Percentiles rank a stretch among this genome's conserved stretches.
phyloP scores from a whole-genome alignment of 768 basidiomycete species.

The Lactifluus echinatus region DNA sequence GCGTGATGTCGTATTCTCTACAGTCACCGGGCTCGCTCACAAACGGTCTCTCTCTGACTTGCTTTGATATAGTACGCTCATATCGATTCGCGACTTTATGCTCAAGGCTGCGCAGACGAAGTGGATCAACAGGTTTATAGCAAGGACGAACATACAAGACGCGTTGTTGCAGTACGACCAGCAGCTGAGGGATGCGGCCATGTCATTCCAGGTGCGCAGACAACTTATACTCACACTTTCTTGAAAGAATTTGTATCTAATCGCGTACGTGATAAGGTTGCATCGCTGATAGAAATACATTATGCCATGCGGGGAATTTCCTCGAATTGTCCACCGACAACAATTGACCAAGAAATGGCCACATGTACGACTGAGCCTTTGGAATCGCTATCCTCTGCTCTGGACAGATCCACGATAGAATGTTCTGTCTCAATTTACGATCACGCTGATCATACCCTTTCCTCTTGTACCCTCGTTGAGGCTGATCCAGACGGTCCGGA shows the following conservation, averaged over 20 bases:
- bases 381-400: background rate
- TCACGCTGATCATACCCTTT: background rate
- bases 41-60: background rate
- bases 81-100: slow-evolving; percentile 22
- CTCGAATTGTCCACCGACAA: background rate
- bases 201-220: slow-evolving; percentile 18
- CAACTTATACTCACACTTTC: too few species aligned
- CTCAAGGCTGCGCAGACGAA: slow-evolving; percentile 13
- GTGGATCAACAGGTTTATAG: slow-evolving; percentile 19
- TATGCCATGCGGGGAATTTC: slow-evolving; percentile 1
- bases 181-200: slow-evolving; percentile 17
- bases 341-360: slow-evolving; percentile 1
- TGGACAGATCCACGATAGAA: background rate
- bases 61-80: slow-evolving; percentile 6
- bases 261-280: slow-evolving; percentile 2
- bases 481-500: background rate
- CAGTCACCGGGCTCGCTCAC: background rate
- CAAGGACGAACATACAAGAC: slow-evolving; percentile 16
- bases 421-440: background rate
- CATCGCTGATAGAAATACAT: slow-evolving; percentile 22
- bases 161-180: slow-evolving; percentile 11
- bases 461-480: slow-evolving; percentile 10
- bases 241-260: background rate
- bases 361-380: slow-evolving; percentile 1
- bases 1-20: background rate